Base-by-base conservation (phyloP, 306 rosid genomes). In the Rubus idaeus region DNA sequence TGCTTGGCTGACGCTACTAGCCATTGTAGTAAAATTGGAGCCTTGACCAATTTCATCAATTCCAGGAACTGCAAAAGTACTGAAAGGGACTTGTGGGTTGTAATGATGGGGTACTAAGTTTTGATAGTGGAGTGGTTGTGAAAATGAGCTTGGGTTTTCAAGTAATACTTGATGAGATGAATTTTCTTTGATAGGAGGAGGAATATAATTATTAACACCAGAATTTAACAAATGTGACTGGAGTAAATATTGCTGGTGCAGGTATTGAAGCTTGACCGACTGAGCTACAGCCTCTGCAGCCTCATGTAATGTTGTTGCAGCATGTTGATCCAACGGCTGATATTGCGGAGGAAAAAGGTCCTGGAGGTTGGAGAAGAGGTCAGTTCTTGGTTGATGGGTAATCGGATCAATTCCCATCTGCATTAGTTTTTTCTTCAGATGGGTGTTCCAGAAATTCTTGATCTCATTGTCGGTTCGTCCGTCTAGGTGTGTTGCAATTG, bases 371-470 rank as follows among this genome's bases (percentile, higher is more conserved):
- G 90, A 84, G 79, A 90, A 84, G 39, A 88, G 90, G 75, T 92
- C 96, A 12, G 91, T 87, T 87, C 96, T 88, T 50, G 97, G 97
- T n/a, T 90, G 96, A 71, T 92, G 97, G 30, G 96, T 92, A 90
- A 86, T 87, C 84, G 97, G 96, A 84, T 92, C 97, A 64, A 90
- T 86, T n/a, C 97, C 97, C 97, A 92, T 92, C 83, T 88, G 96
- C 82, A 90, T 90, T 45, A 92, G 75, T 85, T 90, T 92, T 68
- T 92, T 92, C 91, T 87, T 92, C 63, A 92, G 68, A 77, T 92
- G 97, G 5, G 97, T 92, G 53, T 92, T 92, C 97, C 97, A 92
- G 86, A 90, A 92, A 68, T 92, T 92, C 82, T 92, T 92, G 12
- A 92, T 90, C 77, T 92, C 97, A 35, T 92, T 92, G 75, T 90